Base-by-base conservation (phyloP, 2,329 filamentous ascomycete genomes). In the Aureobasidium subglaciale region DNA sequence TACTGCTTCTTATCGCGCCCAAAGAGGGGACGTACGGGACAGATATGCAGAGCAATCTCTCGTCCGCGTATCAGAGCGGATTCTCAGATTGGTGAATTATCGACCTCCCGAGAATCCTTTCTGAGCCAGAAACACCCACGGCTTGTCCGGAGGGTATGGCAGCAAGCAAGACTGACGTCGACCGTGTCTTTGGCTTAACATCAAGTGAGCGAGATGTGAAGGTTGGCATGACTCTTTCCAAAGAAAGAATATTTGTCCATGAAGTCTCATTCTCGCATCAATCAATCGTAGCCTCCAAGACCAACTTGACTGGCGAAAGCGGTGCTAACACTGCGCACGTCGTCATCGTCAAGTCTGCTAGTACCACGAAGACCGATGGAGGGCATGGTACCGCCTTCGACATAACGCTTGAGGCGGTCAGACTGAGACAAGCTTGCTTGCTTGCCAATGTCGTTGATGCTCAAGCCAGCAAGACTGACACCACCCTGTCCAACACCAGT, bases 321-420 rank as follows among this genome's bases (percentile, higher is more conserved):
- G 52, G 93, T 97, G 67, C 90, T 96, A 65, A 97, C 84, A 72
- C 92, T 97, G 73, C 93, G 90, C 66, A 93, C 90, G 68, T 97
- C 93, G 63, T 99, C 93, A 63, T 99, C 93, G 59, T 86, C 77
- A 38, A 74, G 71, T 22, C 85, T 83, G 68, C 85, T 88, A 60
- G 80, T 77, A 25, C 78, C 78, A 41, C 50, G 52, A 24, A 58
- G 53, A 11, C 40, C 43, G 11, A 46, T 41, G 5, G 30, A 50
- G 32, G 59, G 59, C 50, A 54, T 42, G 18, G 60, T 59, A 20
- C 83, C 83, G 60, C 75, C 76, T 71, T 97, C 93, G 25, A 96
- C 89, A 65, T 96, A 97, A 63, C 93, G 87, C 74, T 93, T 95
- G 59, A 99, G 79, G 45, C 93, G 89, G 68, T 99, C 93, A 52